Base-by-base conservation (phyloP, 139 green algal species). In the Chlorella ohadii region DNA sequence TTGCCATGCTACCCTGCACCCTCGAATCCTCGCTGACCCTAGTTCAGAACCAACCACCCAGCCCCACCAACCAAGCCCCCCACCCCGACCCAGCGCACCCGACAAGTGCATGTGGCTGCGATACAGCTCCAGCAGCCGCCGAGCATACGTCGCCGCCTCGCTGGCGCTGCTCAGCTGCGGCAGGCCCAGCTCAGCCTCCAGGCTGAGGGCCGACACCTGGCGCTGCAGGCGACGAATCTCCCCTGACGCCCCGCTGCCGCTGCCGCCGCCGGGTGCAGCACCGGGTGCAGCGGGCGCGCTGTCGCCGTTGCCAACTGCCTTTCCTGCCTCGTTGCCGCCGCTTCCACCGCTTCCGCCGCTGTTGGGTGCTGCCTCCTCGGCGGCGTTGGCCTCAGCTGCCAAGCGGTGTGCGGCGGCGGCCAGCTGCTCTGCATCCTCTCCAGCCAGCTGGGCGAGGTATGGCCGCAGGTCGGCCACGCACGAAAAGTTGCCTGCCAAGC, bases 171-270 rank as follows among this genome's bases (percentile, higher is more conserved):
- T 55, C 9, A 89, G 61, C 2, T 4, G 28, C 0, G 91, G 85
- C 44, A 89, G 77, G 6, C 87, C 92, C 59, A 94, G 77, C 38
- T 96, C 91, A 22, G 86, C 77, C 31, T 91, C 72, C 25, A 96
- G 41, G 86, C 92, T 87, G 44, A 25, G 72, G 56, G 79, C 77
- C 55, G 63, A 77, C 17, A 82, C 65, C 38, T 76, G 64, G 38
- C 74, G 47, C 63, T 73, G 78, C 72, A 83, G 78, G 28, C 61
- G 78, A 4, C 63, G 78, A 11, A 83, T n/a, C 76, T 72, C 56
- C 2, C 39, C 78, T 33, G 28, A 47, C 17, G n/a, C 61, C 6
- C 78, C 63, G 39, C 63, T 31, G 19, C 33, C 22, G 63, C 39
- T 55, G 78, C 77, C 39, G 33, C 22, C 59, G 56, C 2, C 33